Evolutionary conservation across 192 early-diverging fungal species (phyloP).

Genomic region (Anaeromyces robustus): DNA sequence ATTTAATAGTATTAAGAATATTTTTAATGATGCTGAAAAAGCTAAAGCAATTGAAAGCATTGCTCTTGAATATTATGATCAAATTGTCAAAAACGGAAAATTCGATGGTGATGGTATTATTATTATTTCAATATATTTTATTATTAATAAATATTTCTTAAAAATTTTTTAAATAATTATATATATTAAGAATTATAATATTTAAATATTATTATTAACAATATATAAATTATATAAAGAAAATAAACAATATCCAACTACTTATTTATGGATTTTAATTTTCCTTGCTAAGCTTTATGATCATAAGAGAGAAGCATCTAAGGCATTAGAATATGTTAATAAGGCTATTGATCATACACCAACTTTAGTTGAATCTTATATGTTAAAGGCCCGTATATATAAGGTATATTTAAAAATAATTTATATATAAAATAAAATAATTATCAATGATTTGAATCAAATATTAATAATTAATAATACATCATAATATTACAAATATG

Average conservation of each 20-base stretch:
- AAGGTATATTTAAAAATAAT: constrained; percentile 33
- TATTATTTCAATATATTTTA: constrained; percentile 8
- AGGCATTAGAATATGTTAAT: constrained; percentile 64
- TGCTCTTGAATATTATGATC: constrained; percentile 41
- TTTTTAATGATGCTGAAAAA: constrained; percentile 53
- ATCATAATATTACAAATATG: neutral
- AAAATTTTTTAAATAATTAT: too few species aligned
- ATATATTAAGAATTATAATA: too few species aligned
- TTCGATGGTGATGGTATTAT: constrained; percentile 11
- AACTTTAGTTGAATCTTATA: constrained; percentile 75
- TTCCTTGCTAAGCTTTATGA: constrained; percentile 86
- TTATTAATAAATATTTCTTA: too few species aligned
- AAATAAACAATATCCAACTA: constrained; percentile 54
- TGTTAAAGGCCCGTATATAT: constrained; percentile 84
- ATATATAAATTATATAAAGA: constrained; percentile 24
- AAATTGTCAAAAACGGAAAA: constrained; percentile 22
- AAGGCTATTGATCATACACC: constrained; percentile 75
- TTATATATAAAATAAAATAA: neutral
- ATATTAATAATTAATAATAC: neutral
- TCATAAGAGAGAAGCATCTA: constrained; percentile 42
- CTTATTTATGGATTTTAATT: constrained; percentile 74
- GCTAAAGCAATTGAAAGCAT: constrained; percentile 44
- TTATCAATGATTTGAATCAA: neutral
- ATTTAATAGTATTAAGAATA: constrained; percentile 63
- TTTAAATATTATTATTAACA: too few species aligned